Evolutionary conservation across 2,329 filamentous ascomycete species (phyloP), one percentile per base, ranked within the genome.

Genomic region (Alternaria sp.): DNA sequence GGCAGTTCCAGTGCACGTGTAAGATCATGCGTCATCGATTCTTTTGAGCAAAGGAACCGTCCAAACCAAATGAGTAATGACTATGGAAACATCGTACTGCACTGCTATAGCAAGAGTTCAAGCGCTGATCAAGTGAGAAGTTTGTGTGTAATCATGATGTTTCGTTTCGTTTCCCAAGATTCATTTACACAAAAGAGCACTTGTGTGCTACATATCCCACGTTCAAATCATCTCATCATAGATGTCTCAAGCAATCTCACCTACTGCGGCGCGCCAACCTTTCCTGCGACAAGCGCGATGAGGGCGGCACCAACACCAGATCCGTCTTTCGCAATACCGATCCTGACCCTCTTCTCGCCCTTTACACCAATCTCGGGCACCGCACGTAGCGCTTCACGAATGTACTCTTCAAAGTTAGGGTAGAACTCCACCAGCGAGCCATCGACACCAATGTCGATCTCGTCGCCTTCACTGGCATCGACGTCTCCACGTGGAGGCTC

Each of bases 301-400:
- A 99, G 81, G 39, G 95, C 95, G 3, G 95, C 95, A 52, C 95
- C 95, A n/a, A 97, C 91, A 63, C 92, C 95, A 64, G 91, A 95
- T 46, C 95, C 95, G 76, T 99, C 95, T 83, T 97, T 97, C 62
- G 95, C 95, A 72, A 98, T 95, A 23, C 94, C 95, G 72, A 99
- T 97, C 56, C 92, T 86, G 65, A 99, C 91, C 79, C 88, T 91
- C 80, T 91, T 90, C 65, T 96, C 93, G 10, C 93, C 93, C 56
- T 85, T 82, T 44, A 83, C 80, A 4, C 94, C 94, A 69, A 98
- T 90, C 61, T 90, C 87, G 14, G 92, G 85, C 52, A 97, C 87
- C 55, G 86, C 87, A 49, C 88, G 82, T 58, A 98, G 83, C 6
- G 91, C 91, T 73, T 96, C 91, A 62, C 93, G 86, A 62, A 98